phyloP scores from a whole-genome alignment of 352 stramenopile species.

The Pythium catenulatum region DNA sequence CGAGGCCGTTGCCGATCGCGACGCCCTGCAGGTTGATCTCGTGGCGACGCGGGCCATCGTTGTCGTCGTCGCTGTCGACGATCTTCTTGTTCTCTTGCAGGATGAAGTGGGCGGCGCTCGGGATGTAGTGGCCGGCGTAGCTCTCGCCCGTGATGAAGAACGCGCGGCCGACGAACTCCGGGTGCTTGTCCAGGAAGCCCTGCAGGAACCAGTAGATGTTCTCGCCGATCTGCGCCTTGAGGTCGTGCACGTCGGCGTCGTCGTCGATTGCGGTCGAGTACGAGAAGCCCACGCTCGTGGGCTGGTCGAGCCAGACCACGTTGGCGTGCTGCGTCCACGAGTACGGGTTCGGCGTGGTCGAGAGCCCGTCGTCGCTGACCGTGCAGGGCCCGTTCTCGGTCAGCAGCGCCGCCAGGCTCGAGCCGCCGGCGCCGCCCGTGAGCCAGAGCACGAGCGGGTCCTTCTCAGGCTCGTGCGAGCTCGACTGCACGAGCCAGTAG shows the following conservation, averaged over 20 bases:
- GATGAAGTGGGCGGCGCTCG: constrained; percentile 70
- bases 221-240: constrained; percentile 67
- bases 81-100: constrained; percentile 66
- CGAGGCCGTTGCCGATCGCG: constrained; percentile 87
- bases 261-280: constrained; percentile 52
- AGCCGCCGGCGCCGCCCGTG: constrained; percentile 70
- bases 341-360: constrained; percentile 66
- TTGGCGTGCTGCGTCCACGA: constrained; percentile 79
- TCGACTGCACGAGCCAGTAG: constrained; percentile 83
- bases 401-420: constrained; percentile 67
- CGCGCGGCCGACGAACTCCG: constrained; percentile 64
- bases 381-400: constrained; percentile 78
- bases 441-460: constrained; percentile 84
- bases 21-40: constrained; percentile 79
- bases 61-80: not conserved
- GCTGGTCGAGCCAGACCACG: constrained; percentile 75
- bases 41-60: too few species aligned
- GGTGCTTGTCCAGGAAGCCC: constrained; percentile 72
- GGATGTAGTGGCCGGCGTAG: constrained; percentile 79
- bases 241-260: constrained; percentile 66
- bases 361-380: constrained; percentile 60
- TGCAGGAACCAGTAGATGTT: constrained; percentile 82
- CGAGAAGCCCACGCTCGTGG: constrained; percentile 71
- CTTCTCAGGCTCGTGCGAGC: constrained; percentile 40
- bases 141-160: constrained; percentile 80